Evolutionary conservation across 352 stramenopile species (phyloP).

Genomic region (Blastocystis sp.): DNA sequence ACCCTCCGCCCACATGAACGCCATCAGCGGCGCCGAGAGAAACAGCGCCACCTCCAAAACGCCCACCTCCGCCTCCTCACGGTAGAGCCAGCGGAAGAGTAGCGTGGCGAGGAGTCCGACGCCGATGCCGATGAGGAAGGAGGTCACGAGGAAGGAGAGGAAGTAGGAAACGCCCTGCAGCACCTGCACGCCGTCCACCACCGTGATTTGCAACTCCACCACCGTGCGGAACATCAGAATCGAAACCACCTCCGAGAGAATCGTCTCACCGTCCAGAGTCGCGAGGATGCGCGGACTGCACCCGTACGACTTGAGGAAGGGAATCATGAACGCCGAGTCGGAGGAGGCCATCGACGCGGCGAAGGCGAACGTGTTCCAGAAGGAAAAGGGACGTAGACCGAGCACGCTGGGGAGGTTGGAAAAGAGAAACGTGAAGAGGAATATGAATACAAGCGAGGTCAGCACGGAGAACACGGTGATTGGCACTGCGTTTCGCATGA

Average conservation of each 20-base stretch:
- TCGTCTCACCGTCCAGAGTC: neutral
- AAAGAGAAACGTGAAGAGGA: constrained; percentile 10
- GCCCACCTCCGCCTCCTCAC: neutral
- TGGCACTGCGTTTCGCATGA: neutral
- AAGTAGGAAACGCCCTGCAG: neutral
- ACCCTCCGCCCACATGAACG: constrained; percentile 10
- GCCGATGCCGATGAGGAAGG: neutral
- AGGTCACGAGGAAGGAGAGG: constrained; percentile 1
- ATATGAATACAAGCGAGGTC: neutral
- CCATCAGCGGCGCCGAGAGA: neutral
- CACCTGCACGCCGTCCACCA: neutral
- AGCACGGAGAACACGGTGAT: constrained; percentile 19
- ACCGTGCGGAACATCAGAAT: constrained; percentile 31
- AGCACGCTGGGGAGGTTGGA: neutral
- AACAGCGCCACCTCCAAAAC: neutral
- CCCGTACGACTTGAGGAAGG: neutral
- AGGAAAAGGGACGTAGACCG: neutral
- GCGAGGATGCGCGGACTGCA: neutral
- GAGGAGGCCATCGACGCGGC: neutral
- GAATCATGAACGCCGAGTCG: constrained; percentile 20
- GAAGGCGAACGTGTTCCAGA: constrained; percentile 24
- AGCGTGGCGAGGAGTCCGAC: neutral
- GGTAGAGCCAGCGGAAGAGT: neutral
- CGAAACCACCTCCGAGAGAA: neutral
- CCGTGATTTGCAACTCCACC: neutral